phyloP scores from a whole-genome alignment of 805 yeast genomes.

The Candida parachauliodes region DNA sequence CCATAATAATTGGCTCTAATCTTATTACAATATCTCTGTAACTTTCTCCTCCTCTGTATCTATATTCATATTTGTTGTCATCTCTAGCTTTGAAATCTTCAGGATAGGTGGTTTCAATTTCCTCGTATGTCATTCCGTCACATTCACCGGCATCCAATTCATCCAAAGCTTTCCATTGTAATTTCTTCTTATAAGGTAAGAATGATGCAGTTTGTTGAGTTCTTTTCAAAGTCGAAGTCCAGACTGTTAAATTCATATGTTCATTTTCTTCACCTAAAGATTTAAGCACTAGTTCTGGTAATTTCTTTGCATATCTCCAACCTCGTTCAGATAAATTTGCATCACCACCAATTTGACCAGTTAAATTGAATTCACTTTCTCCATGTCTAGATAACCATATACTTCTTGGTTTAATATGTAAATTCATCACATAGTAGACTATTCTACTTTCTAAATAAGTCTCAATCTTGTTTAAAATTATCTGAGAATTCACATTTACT shows the following conservation, averaged over 20 bases:
- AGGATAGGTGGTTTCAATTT: slow-evolving; percentile 78
- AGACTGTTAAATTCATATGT: slow-evolving; percentile 65
- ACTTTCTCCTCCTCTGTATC: slow-evolving; percentile 96
- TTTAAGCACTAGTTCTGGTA: slow-evolving; percentile 71
- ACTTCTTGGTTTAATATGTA: slow-evolving; percentile 87
- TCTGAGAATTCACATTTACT: slow-evolving; percentile 83
- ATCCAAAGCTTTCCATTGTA: slow-evolving; percentile 95
- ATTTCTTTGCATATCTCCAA: slow-evolving; percentile 71
- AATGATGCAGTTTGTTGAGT: slow-evolving; percentile 89
- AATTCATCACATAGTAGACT: slow-evolving; percentile 92
- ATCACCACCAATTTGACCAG: slow-evolving; percentile 96
- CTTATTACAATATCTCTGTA: slow-evolving; percentile 93
- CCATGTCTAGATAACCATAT: slow-evolving; percentile 97
- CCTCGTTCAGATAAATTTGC: slow-evolving; percentile 84
- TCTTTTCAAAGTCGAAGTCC: slow-evolving; percentile 91
- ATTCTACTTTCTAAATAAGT: slow-evolving; percentile 88
- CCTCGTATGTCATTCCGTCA: slow-evolving; percentile 95
- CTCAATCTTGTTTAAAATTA: slow-evolving; percentile 81
- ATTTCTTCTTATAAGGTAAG: slow-evolving; percentile 69
- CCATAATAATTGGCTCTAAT: slow-evolving; percentile 97
- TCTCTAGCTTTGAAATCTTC: slow-evolving; percentile 96
- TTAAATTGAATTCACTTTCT: slow-evolving; percentile 85
- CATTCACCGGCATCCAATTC: slow-evolving; percentile 97
- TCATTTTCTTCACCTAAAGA: slow-evolving; percentile 57
- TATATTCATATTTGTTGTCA: slow-evolving; percentile 90